These are phyloP conservation scores for Cruciata laevipes DNA, from an alignment of 257 asterid species.

Conservation along the genomic window DNA sequence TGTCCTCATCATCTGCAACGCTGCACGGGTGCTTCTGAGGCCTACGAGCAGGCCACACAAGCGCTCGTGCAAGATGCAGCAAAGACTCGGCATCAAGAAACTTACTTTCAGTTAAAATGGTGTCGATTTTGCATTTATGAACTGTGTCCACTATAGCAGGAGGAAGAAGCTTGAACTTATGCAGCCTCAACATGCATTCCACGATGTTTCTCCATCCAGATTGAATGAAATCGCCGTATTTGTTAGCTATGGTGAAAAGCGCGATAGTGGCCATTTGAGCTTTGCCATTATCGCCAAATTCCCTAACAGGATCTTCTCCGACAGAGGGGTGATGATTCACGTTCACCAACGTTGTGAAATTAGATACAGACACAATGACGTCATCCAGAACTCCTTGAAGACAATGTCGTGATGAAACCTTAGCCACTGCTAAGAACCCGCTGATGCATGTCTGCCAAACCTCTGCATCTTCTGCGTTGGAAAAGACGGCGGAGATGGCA, in stretches of 20 bases:
- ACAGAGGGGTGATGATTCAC: slow-evolving; percentile 63
- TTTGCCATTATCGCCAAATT: slow-evolving; percentile 86
- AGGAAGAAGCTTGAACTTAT: slow-evolving; percentile 89
- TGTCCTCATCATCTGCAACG: slow-evolving; percentile 77
- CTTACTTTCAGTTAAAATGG: slow-evolving; percentile 87
- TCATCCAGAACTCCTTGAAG: slow-evolving; percentile 93
- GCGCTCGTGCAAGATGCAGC: slow-evolving; percentile 82
- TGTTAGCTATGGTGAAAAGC: slow-evolving; percentile 78
- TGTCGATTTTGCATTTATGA: slow-evolving; percentile 83
- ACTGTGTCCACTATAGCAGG: slow-evolving; percentile 90
- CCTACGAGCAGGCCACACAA: slow-evolving; percentile 86
- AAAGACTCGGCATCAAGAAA: slow-evolving; percentile 76
- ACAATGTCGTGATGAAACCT: slow-evolving; percentile 86
- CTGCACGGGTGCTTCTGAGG: slow-evolving; percentile 48
- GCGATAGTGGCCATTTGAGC: slow-evolving; percentile 93
- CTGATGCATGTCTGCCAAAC: slow-evolving; percentile 91
- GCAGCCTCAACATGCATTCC: slow-evolving; percentile 81
- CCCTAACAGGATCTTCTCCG: slow-evolving; percentile 77
- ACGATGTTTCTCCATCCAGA: slow-evolving; percentile 93
- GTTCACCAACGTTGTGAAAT: slow-evolving; percentile 78
- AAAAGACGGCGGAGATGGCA: slow-evolving; percentile 88
- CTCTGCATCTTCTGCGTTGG: slow-evolving; percentile 85
- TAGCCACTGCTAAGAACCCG: slow-evolving; percentile 92
- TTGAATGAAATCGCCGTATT: slow-evolving; percentile 78
- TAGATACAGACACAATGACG: slow-evolving; percentile 80